Evolutionary conservation across 345 rosid species (phyloP).

Genomic region (Lepidium didymum): DNA sequence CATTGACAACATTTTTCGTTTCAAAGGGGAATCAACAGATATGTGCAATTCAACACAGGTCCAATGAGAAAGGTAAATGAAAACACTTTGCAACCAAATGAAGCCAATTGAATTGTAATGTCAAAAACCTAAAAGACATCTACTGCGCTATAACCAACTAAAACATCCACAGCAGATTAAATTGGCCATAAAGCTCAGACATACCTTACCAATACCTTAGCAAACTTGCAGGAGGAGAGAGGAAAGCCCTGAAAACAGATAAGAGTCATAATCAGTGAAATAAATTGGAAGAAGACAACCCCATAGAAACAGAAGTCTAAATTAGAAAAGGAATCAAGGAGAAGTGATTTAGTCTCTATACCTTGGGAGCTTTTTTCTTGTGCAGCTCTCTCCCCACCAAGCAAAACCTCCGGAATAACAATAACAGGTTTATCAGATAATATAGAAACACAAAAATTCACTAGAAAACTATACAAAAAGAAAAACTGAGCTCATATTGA

Average conservation of each 20-base stretch:
- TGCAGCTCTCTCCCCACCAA: constrained; percentile 23
- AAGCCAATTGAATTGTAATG: background rate
- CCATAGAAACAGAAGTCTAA: background rate
- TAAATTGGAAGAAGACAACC: background rate
- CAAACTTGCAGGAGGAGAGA: constrained; percentile 25
- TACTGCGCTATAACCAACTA: background rate
- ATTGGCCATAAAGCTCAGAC: background rate
- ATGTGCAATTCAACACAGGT: background rate
- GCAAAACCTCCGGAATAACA: constrained; percentile 26
- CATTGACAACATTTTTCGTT: background rate
- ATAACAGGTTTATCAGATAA: constrained; percentile 13
- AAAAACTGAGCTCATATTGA: background rate
- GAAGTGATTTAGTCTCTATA: background rate
- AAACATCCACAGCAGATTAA: background rate
- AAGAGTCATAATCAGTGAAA: constrained; percentile 6
- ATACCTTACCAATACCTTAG: too few relatives aligned
- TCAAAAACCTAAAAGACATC: background rate
- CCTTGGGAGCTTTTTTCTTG: constrained; percentile 1
- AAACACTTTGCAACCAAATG: background rate
- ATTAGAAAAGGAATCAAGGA: background rate
- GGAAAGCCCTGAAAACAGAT: constrained; percentile 1
- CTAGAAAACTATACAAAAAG: background rate
- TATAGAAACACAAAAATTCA: background rate
- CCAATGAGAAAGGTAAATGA: background rate
- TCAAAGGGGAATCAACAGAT: background rate